These are phyloP conservation scores for Pezicula carpinea DNA, from an alignment of 2,329 filamentous ascomycete genomes.

Conservation along the genomic window DNA sequence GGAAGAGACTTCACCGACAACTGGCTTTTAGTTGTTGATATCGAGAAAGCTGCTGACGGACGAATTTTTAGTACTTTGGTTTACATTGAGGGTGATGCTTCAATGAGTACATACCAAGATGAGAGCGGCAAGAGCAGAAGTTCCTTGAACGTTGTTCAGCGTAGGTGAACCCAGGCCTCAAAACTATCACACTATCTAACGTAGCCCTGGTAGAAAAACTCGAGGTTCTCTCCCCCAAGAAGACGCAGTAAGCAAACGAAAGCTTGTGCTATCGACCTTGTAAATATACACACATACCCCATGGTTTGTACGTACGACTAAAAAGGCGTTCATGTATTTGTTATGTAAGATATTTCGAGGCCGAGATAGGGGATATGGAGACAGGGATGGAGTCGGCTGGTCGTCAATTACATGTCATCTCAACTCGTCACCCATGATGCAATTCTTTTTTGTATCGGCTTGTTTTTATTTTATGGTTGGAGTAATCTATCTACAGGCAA, in stretches of 20 bases:
- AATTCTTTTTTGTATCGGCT: too few relatives aligned
- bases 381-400: too few relatives aligned
- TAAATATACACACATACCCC: not conserved
- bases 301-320: not conserved
- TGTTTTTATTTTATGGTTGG: too few relatives aligned
- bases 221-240: constrained; percentile 39
- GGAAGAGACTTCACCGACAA: not conserved
- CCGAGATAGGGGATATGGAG: too few relatives aligned
- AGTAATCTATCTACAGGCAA: too few relatives aligned
- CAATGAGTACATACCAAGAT: constrained; percentile 62
- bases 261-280: not conserved
- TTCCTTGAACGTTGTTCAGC: constrained; percentile 69
- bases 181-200: not conserved
- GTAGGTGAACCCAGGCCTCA: constrained; percentile 48
- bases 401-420: too few relatives aligned
- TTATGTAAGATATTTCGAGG: too few relatives aligned
- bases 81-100: constrained; percentile 78
- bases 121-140: constrained; percentile 63
- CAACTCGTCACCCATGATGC: too few relatives aligned
- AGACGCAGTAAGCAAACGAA: constrained; percentile 2
- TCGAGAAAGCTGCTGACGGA: not conserved
- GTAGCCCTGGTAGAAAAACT: constrained; percentile 35
- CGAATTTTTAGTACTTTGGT: constrained; percentile 59
- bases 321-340: too few relatives aligned
- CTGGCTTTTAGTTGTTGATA: too few relatives aligned